Evolutionary conservation across 768 basidiomycete species (phyloP).

Genomic region (Hypholoma fasciculare): DNA sequence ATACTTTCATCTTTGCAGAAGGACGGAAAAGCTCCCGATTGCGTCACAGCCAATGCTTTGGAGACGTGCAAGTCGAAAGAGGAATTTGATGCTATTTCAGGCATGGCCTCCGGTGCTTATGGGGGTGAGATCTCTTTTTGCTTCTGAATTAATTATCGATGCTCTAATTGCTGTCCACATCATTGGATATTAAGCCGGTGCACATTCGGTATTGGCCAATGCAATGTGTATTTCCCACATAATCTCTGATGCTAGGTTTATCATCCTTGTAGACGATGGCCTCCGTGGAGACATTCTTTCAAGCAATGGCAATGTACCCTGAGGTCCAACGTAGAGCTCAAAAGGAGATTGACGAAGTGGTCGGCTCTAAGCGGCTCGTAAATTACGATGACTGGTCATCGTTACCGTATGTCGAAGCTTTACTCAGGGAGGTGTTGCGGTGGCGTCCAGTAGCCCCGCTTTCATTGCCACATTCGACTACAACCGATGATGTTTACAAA

Average conservation of each 20-base stretch:
- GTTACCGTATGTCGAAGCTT: slow-evolving; percentile 22
- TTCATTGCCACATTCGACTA: slow-evolving; percentile 20
- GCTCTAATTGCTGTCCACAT: no score
- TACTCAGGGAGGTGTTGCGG: slow-evolving; percentile 12
- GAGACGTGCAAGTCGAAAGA: no score
- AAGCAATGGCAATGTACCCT: slow-evolving; percentile 28
- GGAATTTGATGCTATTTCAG: no score
- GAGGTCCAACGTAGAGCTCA: slow-evolving; percentile 29
- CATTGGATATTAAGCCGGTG: no score
- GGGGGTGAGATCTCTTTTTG: no score
- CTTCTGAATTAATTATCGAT: no score
- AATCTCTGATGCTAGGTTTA: no score
- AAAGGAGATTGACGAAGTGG: slow-evolving; percentile 27
- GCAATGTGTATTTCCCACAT: not conserved
- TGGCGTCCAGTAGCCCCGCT: slow-evolving; percentile 21
- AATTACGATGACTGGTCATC: slow-evolving; percentile 19
- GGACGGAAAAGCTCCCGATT: no score
- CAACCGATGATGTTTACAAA: slow-evolving; percentile 26
- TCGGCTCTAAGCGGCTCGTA: slow-evolving; percentile 26
- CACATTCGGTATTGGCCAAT: no score
- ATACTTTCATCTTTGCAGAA: no score
- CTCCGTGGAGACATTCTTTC: slow-evolving; percentile 21
- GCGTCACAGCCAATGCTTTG: no score
- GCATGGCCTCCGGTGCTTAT: no score
- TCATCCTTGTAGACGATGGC: slow-evolving; percentile 12